Evolutionary conservation across 2,329 filamentous ascomycete genomes (phyloP).

Genomic region (Ceratocystis huliohia): DNA sequence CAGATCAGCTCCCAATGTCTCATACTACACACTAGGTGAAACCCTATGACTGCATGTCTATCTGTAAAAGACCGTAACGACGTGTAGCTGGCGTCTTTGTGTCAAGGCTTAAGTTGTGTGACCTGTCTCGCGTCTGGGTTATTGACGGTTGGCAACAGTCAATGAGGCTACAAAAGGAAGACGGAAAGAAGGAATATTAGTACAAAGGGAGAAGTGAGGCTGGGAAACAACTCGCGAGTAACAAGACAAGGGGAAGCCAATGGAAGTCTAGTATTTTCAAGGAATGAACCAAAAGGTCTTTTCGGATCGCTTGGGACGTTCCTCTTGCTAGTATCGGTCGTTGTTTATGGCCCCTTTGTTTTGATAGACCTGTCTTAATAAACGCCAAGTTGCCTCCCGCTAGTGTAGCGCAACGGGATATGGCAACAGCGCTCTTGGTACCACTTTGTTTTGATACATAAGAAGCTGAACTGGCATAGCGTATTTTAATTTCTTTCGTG

Average conservation of each 20-base stretch:
- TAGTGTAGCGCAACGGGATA: constrained; percentile 1
- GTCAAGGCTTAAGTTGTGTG: not conserved
- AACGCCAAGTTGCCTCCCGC: constrained; percentile 4
- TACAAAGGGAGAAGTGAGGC: not conserved
- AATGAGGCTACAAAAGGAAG: not conserved
- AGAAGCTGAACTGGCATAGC: constrained; percentile 1
- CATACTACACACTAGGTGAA: not conserved
- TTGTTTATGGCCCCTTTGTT: not conserved
- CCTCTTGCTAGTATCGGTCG: not conserved
- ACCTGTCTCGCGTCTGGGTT: not conserved
- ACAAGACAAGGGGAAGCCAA: constrained; percentile 10
- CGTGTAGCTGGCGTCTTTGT: not conserved
- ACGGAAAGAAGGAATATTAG: not conserved
- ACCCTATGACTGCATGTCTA: not conserved
- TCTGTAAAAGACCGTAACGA: not conserved
- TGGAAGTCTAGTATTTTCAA: not conserved
- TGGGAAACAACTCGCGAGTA: not conserved
- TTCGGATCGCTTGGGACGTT: not conserved
- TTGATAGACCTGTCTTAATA: constrained; percentile 1
- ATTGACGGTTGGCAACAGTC: not conserved
- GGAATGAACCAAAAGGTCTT: not conserved
- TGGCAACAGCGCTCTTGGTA: not conserved
- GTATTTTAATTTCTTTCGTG: not conserved
- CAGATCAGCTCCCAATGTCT: not conserved
- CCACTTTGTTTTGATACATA: not conserved